Base-by-base conservation (phyloP, 2,329 filamentous ascomycete genomes). In the Albophoma yamanashiensis region DNA sequence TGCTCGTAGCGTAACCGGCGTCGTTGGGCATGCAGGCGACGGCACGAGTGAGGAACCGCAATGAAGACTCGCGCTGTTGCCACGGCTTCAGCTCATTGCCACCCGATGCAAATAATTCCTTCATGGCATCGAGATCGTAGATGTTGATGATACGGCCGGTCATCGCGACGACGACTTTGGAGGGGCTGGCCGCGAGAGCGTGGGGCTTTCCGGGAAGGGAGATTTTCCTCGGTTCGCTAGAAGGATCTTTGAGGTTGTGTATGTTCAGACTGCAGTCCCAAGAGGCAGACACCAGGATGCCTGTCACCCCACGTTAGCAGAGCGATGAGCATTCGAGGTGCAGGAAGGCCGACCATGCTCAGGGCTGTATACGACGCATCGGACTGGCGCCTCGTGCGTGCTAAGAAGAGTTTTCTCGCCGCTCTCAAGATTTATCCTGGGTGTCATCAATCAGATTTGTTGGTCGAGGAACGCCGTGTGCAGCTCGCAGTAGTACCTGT, bases 11-110 rank as follows among this genome's bases (percentile, higher is more conserved):
- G 72, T 97, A 99, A 6, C 94, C 94, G 14, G 89, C 89, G 66
- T 97, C 94, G 68, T 94, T 92, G 17, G 94, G 93, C 94, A 99
- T 97, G 74, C 93, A 96, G 20, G 92, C 87, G 0, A 97, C 89
- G 22, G 91, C 90, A 62, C 94, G 85, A 1, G 93, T 97, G 80
- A 97, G 91, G 76, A 96, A 99, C 73, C 97, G 96, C 70, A 99
- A 82, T 34, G 89, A 95, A 58, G 91, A 96, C 74, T 99, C 94
- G 62, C 94, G 86, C 67, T 91, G 85, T 74, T 99, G 94, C 91
- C 91, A 97, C 0, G 93, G 92, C 70, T 89, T 83, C 58, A 92
- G 69, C 25, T 76, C 76, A 69, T 75, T 63, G 69, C 75, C 72
- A 1, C 74, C 73, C 4, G 68, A 66, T 11, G 78, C 73, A 50